These are phyloP conservation scores for Cutaneotrichosporon sp. DNA, from an alignment of 1,284 basidiomycete genomes.

Conservation along the genomic window DNA sequence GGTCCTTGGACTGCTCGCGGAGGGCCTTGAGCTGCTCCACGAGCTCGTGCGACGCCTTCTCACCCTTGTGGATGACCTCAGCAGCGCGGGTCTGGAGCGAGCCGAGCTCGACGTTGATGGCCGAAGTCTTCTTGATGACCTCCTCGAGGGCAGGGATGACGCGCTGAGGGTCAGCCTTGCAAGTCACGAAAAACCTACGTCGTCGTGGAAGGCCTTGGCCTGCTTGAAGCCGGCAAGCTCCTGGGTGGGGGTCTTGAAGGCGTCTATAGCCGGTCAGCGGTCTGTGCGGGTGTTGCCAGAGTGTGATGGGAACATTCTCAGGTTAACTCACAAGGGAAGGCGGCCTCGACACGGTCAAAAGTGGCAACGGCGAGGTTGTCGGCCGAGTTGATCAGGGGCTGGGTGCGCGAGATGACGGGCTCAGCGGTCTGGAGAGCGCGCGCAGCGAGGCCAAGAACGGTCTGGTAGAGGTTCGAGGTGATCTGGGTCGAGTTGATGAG, in stretches of 20 bases:
- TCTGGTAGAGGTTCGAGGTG: constrained; percentile 47
- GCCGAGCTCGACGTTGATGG: constrained; percentile 47
- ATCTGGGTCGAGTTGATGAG: constrained; percentile 46
- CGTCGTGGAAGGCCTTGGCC: constrained; percentile 51
- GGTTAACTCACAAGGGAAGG: constrained; percentile 48
- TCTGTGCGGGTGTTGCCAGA: not conserved
- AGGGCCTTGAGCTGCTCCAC: constrained; percentile 47
- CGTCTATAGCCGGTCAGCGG: constrained; percentile 31
- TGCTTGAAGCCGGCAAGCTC: constrained; percentile 52
- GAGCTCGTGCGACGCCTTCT: constrained; percentile 43
- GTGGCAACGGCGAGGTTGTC: constrained; percentile 52
- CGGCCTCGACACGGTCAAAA: constrained; percentile 50
- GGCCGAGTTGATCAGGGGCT: constrained; percentile 49
- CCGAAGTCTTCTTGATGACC: constrained; percentile 43
- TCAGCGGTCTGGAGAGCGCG: constrained; percentile 50
- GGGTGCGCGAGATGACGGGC: constrained; percentile 45
- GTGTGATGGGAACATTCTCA: not conserved
- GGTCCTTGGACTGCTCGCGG: constrained; percentile 45
- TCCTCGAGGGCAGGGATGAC: constrained; percentile 46
- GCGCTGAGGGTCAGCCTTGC: constrained; percentile 30
- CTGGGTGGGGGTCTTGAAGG: constrained; percentile 52
- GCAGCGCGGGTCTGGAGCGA: constrained; percentile 33
- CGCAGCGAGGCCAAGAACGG: constrained; percentile 42
- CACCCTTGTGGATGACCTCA: constrained; percentile 42
- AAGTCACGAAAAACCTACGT: constrained; percentile 29